Conservation (phyloP, 2,329 filamentous ascomycete species). For the Macrophomina pseudophaseolina region DNA sequence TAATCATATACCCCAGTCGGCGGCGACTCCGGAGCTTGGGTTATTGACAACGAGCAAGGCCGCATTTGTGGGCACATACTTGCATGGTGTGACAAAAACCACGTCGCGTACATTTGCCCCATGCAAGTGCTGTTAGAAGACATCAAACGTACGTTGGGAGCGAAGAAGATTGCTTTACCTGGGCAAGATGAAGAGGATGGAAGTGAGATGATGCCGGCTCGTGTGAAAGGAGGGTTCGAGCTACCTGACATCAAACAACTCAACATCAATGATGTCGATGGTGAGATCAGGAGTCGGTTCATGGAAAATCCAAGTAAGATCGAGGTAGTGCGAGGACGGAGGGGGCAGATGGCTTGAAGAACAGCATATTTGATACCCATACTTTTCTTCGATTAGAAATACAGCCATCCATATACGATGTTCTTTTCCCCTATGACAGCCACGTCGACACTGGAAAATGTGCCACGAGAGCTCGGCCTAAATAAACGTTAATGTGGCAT, state of each 20-base stretch:
- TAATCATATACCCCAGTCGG: slow-evolving; percentile 61
- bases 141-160: slow-evolving; percentile 78
- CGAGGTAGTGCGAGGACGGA: slow-evolving; percentile 2
- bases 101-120: slow-evolving; percentile 88
- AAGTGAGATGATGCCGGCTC: neutral
- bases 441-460: too few relatives aligned
- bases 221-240: slow-evolving; percentile 11
- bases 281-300: slow-evolving; percentile 8
- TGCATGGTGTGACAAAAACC: slow-evolving; percentile 81
- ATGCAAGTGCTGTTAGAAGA: slow-evolving; percentile 91
- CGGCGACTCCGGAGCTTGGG: slow-evolving; percentile 92
- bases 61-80: slow-evolving; percentile 88
- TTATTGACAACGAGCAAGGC: slow-evolving; percentile 79
- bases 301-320: slow-evolving; percentile 14
- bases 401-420: neutral
- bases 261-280: slow-evolving; percentile 13
- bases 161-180: slow-evolving; percentile 72
- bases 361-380: neutral
- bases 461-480: too few relatives aligned
- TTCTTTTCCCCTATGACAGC: neutral
- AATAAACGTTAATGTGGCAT: too few relatives aligned
- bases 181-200: slow-evolving; percentile 49
- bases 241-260: slow-evolving; percentile 15
- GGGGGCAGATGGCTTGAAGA: slow-evolving; percentile 24
- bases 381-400: neutral